Base-by-base conservation (phyloP, 495 filamentous ascomycete species). In the Penicillium taxi region DNA sequence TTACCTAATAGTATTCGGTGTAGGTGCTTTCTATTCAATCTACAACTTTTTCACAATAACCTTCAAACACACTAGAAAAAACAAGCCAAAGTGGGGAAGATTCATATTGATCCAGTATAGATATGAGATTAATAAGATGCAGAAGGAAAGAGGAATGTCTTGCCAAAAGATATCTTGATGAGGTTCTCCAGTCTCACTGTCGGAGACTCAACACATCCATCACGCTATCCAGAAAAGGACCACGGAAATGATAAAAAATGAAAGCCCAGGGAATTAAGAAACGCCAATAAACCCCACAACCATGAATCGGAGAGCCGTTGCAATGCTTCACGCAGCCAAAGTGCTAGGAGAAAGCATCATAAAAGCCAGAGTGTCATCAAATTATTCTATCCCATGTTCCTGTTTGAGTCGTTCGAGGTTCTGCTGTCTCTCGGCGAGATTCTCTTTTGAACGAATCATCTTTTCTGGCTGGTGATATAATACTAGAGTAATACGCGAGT, bases 401-500 rank as follows among this genome's bases (percentile, higher is more conserved):
- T 81, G 80, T 72, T 98, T 98, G 68, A 95, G 76, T 70, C 84
- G 84, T 79, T 95, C 91, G 81, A 98, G 74, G 70, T 90, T 93
- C 57, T 94, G 83, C 67, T 94, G 85, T 64, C 91, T 84, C 59
- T 87, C 82, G 43, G 87, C 84, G 40, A 98, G 73, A 65, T 96
- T 88, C 59, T 91, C 85, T 78, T 90, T 89, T 64, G 89, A 82
- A 59, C 78, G 81, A 47, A 74, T 69, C 80, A 94, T 96, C 76
- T 96, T 96, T 59, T 96, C 93, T 51, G 90, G 90, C 70, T 98
- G 91, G 62, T 98, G 91, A 59, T 95, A 96, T 60, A 98, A 72
- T 38, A 96, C 91, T 96, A 53, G 21, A 54, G 18, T 7, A 18
- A 28, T 12, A 19, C 22, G 35, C 39, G n/a, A 14, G 45, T 58